These are phyloP conservation scores for Pseudocohnilembus persalinus DNA, from an alignment of 169 alveolate genomes.

Conservation along the genomic window DNA sequence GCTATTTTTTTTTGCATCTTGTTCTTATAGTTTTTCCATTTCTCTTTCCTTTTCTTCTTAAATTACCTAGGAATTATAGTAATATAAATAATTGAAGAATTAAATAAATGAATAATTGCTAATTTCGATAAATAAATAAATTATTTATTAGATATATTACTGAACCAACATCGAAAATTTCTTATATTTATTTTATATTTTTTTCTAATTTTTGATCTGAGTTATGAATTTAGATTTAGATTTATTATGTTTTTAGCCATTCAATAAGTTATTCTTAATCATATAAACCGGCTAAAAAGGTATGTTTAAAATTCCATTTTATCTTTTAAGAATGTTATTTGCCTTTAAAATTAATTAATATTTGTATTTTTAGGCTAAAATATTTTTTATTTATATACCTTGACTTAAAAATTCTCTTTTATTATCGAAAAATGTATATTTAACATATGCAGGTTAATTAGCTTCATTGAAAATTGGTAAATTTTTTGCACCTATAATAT, in stretches of 20 bases:
- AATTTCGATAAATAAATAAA: too few species aligned
- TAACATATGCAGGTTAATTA: slow-evolving; percentile 55
- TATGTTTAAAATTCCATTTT: background rate
- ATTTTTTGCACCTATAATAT: slow-evolving; percentile 62
- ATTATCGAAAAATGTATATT: slow-evolving; percentile 41
- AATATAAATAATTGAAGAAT: too few species aligned
- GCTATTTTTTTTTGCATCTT: too few species aligned
- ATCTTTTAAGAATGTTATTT: background rate
- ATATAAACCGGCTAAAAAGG: background rate
- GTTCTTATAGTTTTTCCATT: background rate
- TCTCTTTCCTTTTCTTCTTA: background rate
- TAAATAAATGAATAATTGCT: too few species aligned
- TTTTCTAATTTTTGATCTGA: background rate
- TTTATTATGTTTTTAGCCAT: background rate
- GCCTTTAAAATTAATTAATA: background rate
- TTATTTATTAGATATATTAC: too few species aligned
- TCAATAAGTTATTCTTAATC: background rate
- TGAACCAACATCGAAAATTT: background rate
- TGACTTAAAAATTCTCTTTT: too few species aligned
- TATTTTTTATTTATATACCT: background rate
- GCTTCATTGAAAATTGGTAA: slow-evolving; percentile 59
- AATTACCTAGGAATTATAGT: background rate
- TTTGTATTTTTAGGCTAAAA: background rate
- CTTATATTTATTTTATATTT: too few species aligned
- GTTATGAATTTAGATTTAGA: background rate